Percentiles rank a stretch among this genome's conserved stretches.
These are phyloP conservation scores for Backusella macrospora DNA, from an alignment of 192 early-diverging fungal genomes.

Conservation along the genomic window DNA sequence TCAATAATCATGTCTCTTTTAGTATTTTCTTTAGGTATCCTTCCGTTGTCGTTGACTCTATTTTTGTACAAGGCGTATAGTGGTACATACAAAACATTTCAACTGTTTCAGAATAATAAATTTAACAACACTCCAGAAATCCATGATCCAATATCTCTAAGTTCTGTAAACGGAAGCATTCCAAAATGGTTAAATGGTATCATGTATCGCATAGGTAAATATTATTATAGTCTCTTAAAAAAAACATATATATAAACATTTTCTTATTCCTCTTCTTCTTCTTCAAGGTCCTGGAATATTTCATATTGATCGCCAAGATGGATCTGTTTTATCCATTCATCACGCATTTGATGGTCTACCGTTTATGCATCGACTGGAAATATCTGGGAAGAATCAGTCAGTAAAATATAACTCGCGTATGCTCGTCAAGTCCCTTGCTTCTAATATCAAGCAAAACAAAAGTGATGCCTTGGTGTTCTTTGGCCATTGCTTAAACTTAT, in stretches of 20 bases:
- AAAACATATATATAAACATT: neutral
- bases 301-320: constrained; percentile 26
- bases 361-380: constrained; percentile 35
- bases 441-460: constrained; percentile 4
- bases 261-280: neutral
- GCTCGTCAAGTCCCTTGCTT: constrained; percentile 25
- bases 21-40: neutral
- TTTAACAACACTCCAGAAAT: constrained; percentile 41
- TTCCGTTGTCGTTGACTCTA: neutral
- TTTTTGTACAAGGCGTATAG: neutral
- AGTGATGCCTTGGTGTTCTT: constrained; percentile 10
- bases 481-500: constrained; percentile 20
- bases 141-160: constrained; percentile 29
- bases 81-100: neutral
- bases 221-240: neutral
- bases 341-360: constrained; percentile 42
- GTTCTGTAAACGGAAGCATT: constrained; percentile 42
- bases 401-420: constrained; percentile 33
- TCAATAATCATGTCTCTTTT: neutral
- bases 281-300: constrained; percentile 35
- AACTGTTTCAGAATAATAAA: neutral
- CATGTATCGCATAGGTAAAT: constrained; percentile 51
- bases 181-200: constrained; percentile 57
- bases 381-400: constrained; percentile 13
- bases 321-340: constrained; percentile 27